Percentiles rank a stretch among this genome's conserved stretches.
Evolutionary conservation across 2,329 filamentous ascomycete genomes (phyloP).

Genomic region (Exserohilum turcica): DNA sequence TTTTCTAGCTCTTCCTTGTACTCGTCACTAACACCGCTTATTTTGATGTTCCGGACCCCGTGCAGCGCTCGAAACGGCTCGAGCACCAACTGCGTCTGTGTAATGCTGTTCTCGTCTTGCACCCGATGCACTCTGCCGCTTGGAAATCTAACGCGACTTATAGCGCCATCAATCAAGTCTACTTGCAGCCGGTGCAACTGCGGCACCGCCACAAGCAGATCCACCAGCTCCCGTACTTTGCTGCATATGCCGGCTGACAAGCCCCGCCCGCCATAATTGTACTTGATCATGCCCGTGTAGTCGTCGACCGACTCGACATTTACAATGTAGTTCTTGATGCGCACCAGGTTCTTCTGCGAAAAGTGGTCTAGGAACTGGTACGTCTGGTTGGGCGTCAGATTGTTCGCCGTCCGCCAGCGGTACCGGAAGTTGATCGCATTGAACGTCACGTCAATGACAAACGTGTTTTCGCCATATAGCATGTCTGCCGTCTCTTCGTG

Average conservation of each 20-base stretch:
- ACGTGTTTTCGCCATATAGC: slow-evolving; percentile 55
- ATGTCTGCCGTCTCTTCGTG: slow-evolving; percentile 53
- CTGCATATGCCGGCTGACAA: slow-evolving; percentile 50
- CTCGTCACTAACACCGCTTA: slow-evolving; percentile 49
- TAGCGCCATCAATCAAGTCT: slow-evolving; percentile 39
- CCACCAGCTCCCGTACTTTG: slow-evolving; percentile 51
- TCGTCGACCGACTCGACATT: slow-evolving; percentile 56
- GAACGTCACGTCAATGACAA: slow-evolving; percentile 54
- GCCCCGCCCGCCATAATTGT: slow-evolving; percentile 54
- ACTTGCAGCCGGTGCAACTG: slow-evolving; percentile 36
- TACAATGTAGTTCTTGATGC: slow-evolving; percentile 51
- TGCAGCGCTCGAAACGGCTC: slow-evolving; percentile 49
- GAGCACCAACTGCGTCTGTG: slow-evolving; percentile 50
- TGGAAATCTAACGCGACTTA: slow-evolving; percentile 34
- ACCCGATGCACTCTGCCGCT: slow-evolving; percentile 42
- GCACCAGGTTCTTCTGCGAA: slow-evolving; percentile 47
- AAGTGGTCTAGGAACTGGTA: slow-evolving; percentile 52
- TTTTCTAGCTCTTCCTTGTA: slow-evolving; percentile 44
- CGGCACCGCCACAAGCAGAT: slow-evolving; percentile 38
- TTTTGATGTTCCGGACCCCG: slow-evolving; percentile 43
- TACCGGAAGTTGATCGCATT: slow-evolving; percentile 52
- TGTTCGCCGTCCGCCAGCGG: slow-evolving; percentile 51
- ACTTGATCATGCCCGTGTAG: slow-evolving; percentile 59
- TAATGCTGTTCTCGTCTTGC: slow-evolving; percentile 41
- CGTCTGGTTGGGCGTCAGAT: slow-evolving; percentile 49